These are phyloP conservation scores for Eimeria necatrix DNA, from an alignment of 169 alveolate species.

Conservation along the genomic window DNA sequence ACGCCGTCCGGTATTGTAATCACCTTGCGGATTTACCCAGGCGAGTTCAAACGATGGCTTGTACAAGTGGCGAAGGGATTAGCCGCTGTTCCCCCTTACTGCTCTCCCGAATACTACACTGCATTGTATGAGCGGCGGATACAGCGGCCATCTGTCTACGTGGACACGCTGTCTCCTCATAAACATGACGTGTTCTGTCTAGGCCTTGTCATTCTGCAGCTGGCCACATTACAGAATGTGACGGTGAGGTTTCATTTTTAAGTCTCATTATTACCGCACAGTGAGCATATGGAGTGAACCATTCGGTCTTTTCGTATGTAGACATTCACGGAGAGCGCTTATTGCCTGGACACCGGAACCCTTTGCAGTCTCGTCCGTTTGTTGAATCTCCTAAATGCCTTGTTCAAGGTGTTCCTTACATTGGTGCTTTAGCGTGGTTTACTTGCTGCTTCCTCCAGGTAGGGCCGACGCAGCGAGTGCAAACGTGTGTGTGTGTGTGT, in stretches of 20 bases:
- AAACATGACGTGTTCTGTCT: slow-evolving; percentile 79
- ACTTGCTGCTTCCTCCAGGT: too few species aligned
- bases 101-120: slow-evolving; percentile 77
- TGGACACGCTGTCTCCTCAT: slow-evolving; percentile 67
- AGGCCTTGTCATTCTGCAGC: slow-evolving; percentile 77
- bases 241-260: slow-evolving; percentile 65
- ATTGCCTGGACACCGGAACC: too few species aligned
- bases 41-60: slow-evolving; percentile 81
- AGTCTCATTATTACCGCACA: not conserved
- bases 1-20: not conserved
- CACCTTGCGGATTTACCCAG: not conserved
- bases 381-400: too few species aligned
- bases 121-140: slow-evolving; percentile 63
- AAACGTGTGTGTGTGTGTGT: too few species aligned
- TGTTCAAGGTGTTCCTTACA: too few species aligned
- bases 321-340: too few species aligned
- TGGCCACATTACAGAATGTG: slow-evolving; percentile 74
- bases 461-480: too few species aligned
- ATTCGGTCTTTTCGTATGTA: too few species aligned
- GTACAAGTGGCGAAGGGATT: slow-evolving; percentile 76
- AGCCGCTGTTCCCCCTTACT: slow-evolving; percentile 63
- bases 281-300: too few species aligned
- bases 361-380: too few species aligned
- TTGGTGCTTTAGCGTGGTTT: too few species aligned
- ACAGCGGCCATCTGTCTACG: slow-evolving; percentile 65